A percentile compares a stretch with the other conserved stretches of the same genome.
These are phyloP conservation scores for Podila epigama DNA, from an alignment of 192 early-diverging fungal species.

Conservation along the genomic window DNA sequence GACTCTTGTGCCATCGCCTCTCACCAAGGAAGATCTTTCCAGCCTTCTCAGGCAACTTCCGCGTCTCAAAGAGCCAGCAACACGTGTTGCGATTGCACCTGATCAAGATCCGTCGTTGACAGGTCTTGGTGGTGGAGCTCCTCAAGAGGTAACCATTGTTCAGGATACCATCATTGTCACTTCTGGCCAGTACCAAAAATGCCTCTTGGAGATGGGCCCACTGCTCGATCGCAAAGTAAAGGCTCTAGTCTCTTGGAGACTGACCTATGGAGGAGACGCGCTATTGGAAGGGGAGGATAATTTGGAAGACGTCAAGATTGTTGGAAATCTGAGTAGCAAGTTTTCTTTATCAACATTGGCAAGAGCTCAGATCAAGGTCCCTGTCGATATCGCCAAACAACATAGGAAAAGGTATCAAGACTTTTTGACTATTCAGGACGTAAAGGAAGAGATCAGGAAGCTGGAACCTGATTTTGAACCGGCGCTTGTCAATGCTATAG, in stretches of 20 bases:
- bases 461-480: conserved; percentile 45
- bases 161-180: conserved; percentile 35
- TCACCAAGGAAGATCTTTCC: conserved; percentile 29
- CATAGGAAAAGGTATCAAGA: conserved; percentile 31
- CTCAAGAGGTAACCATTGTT: conserved; percentile 17
- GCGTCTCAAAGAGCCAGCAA: conserved; percentile 13
- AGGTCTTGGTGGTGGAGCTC: conserved; percentile 18
- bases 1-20: conserved; percentile 26
- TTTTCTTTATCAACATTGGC: background rate
- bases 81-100: conserved; percentile 10
- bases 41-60: conserved; percentile 36
- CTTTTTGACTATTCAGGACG: conserved; percentile 38
- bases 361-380: background rate
- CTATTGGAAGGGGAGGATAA: conserved; percentile 4
- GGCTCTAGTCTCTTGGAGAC: conserved; percentile 28
- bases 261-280: conserved; percentile 19
- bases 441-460: conserved; percentile 20
- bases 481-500: conserved; percentile 21
- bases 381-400: background rate
- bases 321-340: background rate
- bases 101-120: conserved; percentile 42
- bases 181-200: conserved; percentile 37
- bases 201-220: conserved; percentile 38
- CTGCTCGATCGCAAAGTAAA: conserved; percentile 25
- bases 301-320: background rate